These are phyloP conservation scores for Elsinoe batatas DNA, from an alignment of 2,329 filamentous ascomycete species.

Conservation along the genomic window DNA sequence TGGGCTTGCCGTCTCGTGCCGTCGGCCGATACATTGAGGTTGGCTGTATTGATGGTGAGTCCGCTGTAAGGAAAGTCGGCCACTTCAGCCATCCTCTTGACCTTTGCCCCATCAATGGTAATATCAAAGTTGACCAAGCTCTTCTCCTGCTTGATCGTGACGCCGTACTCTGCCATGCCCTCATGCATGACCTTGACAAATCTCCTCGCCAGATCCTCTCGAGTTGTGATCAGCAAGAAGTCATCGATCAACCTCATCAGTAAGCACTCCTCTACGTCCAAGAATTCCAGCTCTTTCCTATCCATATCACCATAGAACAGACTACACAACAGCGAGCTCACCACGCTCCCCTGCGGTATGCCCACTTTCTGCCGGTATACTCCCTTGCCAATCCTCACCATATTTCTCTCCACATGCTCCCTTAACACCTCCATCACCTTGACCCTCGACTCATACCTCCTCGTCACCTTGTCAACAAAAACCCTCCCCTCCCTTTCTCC, in stretches of 20 bases:
- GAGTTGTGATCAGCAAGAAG: conserved; percentile 76
- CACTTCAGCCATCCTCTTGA: conserved; percentile 30
- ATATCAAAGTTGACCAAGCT: conserved; percentile 76
- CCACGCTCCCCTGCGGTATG: conserved; percentile 84
- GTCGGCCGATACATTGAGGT: conserved; percentile 65
- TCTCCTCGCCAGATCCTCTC: conserved; percentile 52
- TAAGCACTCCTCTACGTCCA: conserved; percentile 46
- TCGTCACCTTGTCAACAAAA: conserved; percentile 61
- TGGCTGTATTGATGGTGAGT: conserved; percentile 60
- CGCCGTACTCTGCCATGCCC: conserved; percentile 70
- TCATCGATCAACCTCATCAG: conserved; percentile 83
- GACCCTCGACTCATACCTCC: conserved; percentile 46
- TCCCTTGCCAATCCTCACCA: conserved; percentile 80
- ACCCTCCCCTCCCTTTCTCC: conserved; percentile 51
- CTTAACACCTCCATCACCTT: conserved; percentile 59
- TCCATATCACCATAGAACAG: conserved; percentile 94
- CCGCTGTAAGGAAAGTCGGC: conserved; percentile 82
- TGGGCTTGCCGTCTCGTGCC: conserved; percentile 39
- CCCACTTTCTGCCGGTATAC: conserved; percentile 80
- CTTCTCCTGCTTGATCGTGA: conserved; percentile 66
- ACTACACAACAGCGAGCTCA: conserved; percentile 83
- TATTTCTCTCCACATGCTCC: conserved; percentile 73
- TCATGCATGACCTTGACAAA: conserved; percentile 75
- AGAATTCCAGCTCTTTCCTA: conserved; percentile 55
- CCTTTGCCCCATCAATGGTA: conserved; percentile 46